Evolutionary conservation across 2,329 filamentous ascomycete species (phyloP).

Genomic region (Metarhizium anisopliae): DNA sequence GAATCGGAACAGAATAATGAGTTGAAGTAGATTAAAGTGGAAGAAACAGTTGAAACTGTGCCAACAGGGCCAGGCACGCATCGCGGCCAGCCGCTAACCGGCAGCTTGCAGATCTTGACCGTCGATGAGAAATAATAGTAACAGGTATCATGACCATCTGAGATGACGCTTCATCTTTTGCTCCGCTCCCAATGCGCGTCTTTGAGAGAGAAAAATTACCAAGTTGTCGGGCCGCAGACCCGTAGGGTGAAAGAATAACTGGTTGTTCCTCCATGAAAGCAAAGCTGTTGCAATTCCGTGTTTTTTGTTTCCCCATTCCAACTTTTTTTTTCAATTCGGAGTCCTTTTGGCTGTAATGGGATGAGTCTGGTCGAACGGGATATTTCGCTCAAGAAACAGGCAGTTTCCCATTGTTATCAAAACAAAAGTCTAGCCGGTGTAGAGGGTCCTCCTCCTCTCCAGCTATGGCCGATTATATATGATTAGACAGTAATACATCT

Average conservation of each 20-base stretch:
- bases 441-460: background rate
- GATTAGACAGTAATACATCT: slow-evolving; percentile 44
- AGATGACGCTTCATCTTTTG: background rate
- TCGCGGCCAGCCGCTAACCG: background rate
- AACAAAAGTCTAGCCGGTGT: slow-evolving; percentile 4
- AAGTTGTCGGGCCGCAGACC: slow-evolving; percentile 6
- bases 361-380: slow-evolving; percentile 17
- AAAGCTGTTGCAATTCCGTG: background rate
- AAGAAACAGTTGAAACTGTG: slow-evolving; percentile 5
- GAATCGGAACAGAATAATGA: background rate
- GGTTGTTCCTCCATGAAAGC: slow-evolving; percentile 10
- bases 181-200: background rate
- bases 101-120: slow-evolving; percentile 3
- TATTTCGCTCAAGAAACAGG: slow-evolving; percentile 5
- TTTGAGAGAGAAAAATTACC: background rate
- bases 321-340: slow-evolving; percentile 16
- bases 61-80: slow-evolving; percentile 4
- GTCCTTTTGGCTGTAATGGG: slow-evolving; percentile 22
- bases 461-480: slow-evolving; percentile 31
- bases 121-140: background rate
- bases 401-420: slow-evolving; percentile 8
- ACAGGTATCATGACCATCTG: background rate
- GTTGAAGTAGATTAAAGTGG: background rate
- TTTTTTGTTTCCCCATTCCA: slow-evolving; percentile 13
- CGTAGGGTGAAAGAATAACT: slow-evolving; percentile 13